Base-by-base conservation (phyloP, 139 green algal species). In the Tetradesmus obliquus region DNA sequence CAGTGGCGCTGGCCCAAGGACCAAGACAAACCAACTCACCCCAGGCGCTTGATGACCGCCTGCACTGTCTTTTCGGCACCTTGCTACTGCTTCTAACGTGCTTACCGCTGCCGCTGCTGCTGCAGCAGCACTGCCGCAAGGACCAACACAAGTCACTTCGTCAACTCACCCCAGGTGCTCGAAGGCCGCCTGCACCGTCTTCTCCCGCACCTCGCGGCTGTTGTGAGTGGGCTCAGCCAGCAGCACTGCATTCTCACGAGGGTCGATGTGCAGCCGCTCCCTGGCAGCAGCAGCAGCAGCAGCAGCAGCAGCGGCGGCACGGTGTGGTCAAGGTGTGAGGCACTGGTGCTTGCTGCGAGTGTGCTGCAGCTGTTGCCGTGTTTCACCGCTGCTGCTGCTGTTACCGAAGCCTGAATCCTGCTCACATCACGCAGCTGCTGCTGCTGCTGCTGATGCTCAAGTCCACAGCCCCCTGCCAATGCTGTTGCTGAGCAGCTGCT, bases 241-340 rank as follows among this genome's bases (percentile, higher is more conserved):
- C 93, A 99, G 91, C 17, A 99, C 88, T 3, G 98, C 97, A 91
- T 99, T 98, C 91, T 99, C 97, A 72, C 95, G 88, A 0, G 96
- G 94, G 55, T 97, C 93, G 45, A 98, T 91, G 53, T 93, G 88
- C 86, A 99, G 94, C 20, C 97, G 95, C 12, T 99, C 96, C 79
- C 97, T 98, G 96, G 79, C 8, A 55, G 53, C 51, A 13, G 45
- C 8, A 84, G 51, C n/a, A 62, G 53, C 51, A 55, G 55, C 45
- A 57, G 32, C 5, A 71, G 55, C 62, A 57, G 71, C n/a, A 82
- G 53, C 22, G 72, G 58, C 13, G 51, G 22, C 66, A 81, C 32
- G 32, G 32, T 45, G 32, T 45, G 32, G 32, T 45, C 32, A 45
- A 24, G 62, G 62, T 15, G 62, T 72, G 62, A 20, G 62, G 13